These are phyloP conservation scores for Aspergillus baeticus DNA, from an alignment of 495 filamentous ascomycete species.

Conservation along the genomic window DNA sequence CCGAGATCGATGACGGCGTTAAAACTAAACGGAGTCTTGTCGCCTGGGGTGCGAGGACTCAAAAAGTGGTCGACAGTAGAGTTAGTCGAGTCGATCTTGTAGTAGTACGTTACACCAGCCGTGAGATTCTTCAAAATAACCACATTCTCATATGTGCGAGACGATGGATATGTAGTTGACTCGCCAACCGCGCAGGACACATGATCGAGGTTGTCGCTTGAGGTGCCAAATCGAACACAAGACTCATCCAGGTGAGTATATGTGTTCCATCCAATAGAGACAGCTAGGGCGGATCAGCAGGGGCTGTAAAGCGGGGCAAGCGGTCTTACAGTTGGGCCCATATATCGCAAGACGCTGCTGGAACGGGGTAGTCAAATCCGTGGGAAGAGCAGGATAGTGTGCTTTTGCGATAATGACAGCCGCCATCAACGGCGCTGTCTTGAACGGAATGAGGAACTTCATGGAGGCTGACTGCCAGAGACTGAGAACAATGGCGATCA, in stretches of 20 bases:
- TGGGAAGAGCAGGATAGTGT: conserved; percentile 51
- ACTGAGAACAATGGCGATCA: not conserved
- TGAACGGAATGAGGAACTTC: conserved; percentile 7
- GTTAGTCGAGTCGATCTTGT: conserved; percentile 56
- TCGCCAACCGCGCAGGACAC: conserved; percentile 30
- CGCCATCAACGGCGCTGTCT: conserved; percentile 41
- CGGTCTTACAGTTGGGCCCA: conserved; percentile 52
- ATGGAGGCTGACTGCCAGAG: not conserved
- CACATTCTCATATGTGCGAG: conserved; percentile 51
- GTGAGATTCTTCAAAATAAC: conserved; percentile 40
- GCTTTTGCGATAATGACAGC: conserved; percentile 38
- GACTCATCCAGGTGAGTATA: conserved; percentile 34
- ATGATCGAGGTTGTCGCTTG: conserved; percentile 23
- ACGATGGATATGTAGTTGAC: conserved; percentile 49
- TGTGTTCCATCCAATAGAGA: conserved; percentile 59
- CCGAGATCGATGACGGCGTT: conserved; percentile 55
- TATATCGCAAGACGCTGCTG: conserved; percentile 60
- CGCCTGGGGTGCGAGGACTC: conserved; percentile 51
- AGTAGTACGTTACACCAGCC: conserved; percentile 52
- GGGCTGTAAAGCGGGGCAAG: too few species aligned
- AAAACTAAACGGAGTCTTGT: conserved; percentile 44
- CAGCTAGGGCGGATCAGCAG: conserved; percentile 32
- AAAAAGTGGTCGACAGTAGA: conserved; percentile 55
- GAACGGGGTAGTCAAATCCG: conserved; percentile 54
- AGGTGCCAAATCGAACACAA: conserved; percentile 47